Evolutionary conservation across 805 yeast species (phyloP).

Genomic region (Saturnispora diversa): DNA sequence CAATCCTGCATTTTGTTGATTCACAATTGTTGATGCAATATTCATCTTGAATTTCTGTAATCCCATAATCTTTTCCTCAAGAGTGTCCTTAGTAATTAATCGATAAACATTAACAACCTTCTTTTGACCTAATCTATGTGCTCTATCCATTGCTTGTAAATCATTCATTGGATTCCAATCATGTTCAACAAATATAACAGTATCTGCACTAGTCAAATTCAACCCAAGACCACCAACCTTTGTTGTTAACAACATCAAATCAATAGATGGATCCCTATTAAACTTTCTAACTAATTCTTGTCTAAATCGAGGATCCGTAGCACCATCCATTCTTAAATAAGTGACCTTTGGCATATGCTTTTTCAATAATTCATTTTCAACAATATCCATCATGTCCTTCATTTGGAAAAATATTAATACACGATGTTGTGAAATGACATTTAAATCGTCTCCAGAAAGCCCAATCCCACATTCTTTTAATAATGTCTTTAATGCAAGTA

Average conservation of each 20-base stretch:
- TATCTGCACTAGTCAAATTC: constrained; percentile 96
- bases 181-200: constrained; percentile 97
- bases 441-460: constrained; percentile 29
- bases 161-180: constrained; percentile 99
- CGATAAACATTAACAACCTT: constrained; percentile 96
- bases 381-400: constrained; percentile 96
- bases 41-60: constrained; percentile 95
- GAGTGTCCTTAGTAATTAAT: constrained; percentile 82
- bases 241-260: constrained; percentile 82
- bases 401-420: constrained; percentile 93
- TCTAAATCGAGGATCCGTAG: constrained; percentile 85
- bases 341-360: constrained; percentile 86
- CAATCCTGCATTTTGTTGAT: constrained; percentile 94
- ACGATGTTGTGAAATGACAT: constrained; percentile 84
- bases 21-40: constrained; percentile 91
- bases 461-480: constrained; percentile 92
- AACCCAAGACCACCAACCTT: constrained; percentile 99
- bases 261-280: constrained; percentile 95
- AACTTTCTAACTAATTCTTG: constrained; percentile 87
- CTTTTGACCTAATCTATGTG: constrained; percentile 96
- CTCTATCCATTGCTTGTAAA: constrained; percentile 98
- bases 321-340: constrained; percentile 90
- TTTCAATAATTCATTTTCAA: constrained; percentile 78
- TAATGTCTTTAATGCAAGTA: constrained; percentile 70
- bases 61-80: constrained; percentile 98